These are phyloP conservation scores for Triadica sebifera DNA, from an alignment of 345 rosid species.

Conservation along the genomic window DNA sequence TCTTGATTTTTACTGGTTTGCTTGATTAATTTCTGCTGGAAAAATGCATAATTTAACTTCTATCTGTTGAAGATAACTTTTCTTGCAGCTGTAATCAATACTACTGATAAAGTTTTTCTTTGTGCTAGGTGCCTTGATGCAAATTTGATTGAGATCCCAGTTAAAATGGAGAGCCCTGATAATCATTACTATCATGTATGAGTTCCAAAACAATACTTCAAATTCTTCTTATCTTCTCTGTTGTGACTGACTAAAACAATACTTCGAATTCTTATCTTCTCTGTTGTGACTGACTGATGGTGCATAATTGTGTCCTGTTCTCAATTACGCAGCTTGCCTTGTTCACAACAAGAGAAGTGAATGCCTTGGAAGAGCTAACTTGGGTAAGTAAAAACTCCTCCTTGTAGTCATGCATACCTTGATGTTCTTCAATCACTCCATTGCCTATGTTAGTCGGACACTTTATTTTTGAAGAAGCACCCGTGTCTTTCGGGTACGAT, in stretches of 20 bases:
- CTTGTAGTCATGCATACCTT: background rate
- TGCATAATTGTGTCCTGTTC: background rate
- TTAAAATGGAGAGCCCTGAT: conserved; percentile 82
- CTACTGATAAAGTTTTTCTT: conserved; percentile 7
- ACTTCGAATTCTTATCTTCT: background rate
- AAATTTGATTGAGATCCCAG: conserved; percentile 85
- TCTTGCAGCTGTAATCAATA: background rate
- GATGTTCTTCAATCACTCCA: background rate
- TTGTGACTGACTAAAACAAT: background rate
- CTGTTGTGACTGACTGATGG: background rate
- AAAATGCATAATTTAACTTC: too few relatives aligned
- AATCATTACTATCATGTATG: conserved; percentile 87
- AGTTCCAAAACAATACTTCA: conserved; percentile 4
- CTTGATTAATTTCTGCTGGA: too few relatives aligned
- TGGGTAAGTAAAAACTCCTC: conserved; percentile 57
- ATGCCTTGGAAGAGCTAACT: conserved; percentile 74
- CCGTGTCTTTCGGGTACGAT: too few relatives aligned
- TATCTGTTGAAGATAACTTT: background rate
- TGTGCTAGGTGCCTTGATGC: conserved; percentile 76
- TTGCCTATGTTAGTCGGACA: too few relatives aligned
- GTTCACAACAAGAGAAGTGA: conserved; percentile 68
- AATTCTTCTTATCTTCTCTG: background rate
- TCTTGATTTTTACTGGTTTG: background rate
- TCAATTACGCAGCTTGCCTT: conserved; percentile 69
- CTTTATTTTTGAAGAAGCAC: too few relatives aligned